phyloP scores from a whole-genome alignment of 768 basidiomycete species.

The Trametes cubensis region DNA sequence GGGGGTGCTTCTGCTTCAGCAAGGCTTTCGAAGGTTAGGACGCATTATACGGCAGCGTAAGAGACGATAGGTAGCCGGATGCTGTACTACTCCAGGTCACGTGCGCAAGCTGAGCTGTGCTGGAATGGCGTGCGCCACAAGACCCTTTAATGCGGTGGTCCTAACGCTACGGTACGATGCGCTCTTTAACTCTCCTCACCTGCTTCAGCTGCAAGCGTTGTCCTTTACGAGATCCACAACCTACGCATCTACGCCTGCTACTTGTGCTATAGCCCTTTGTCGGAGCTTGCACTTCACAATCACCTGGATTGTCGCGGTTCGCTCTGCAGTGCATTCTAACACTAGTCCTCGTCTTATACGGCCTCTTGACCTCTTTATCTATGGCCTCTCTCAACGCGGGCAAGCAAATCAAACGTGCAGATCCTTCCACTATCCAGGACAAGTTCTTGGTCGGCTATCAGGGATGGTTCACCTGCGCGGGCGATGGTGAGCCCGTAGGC shows the following conservation, averaged over 20 bases:
- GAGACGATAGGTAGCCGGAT: not conserved
- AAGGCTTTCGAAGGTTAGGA: not conserved
- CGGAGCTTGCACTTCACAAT: no score
- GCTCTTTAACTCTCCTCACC: not conserved
- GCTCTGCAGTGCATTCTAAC: not conserved
- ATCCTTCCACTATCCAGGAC: conserved; percentile 78
- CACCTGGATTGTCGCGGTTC: no score
- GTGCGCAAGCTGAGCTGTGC: not conserved
- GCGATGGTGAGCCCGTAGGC: conserved; percentile 44
- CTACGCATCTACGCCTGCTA: no score
- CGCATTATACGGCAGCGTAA: not conserved
- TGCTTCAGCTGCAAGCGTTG: not conserved
- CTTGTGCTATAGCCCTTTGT: no score
- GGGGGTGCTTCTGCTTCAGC: no score
- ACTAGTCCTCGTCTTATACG: not conserved
- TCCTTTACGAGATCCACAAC: no score
- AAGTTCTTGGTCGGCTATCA: conserved; percentile 88
- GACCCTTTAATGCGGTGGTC: not conserved
- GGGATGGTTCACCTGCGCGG: conserved; percentile 65
- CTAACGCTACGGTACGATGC: conserved; percentile 6
- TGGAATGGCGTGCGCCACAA: not conserved
- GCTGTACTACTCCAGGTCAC: conserved; percentile 10
- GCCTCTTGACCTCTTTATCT: not conserved
- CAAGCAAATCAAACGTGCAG: conserved; percentile 44
- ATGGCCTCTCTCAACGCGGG: conserved; percentile 21